Conservation (phyloP, 257 asterid species). For the Solanum bulbocastanum region DNA sequence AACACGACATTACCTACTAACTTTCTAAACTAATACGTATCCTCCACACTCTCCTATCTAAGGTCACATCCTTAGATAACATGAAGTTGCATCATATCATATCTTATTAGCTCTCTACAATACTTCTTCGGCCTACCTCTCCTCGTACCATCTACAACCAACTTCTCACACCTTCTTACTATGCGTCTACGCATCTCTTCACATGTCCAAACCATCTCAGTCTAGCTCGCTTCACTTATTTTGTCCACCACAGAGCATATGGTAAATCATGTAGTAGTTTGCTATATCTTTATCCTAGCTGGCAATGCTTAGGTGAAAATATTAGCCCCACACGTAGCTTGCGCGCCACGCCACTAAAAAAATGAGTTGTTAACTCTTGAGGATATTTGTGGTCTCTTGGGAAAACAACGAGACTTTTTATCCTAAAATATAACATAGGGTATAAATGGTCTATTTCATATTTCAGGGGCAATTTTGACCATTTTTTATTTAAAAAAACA, state of each 20-base stretch:
- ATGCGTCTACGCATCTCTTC: not conserved
- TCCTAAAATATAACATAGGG: not conserved
- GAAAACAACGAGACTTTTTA: no score
- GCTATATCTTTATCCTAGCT: not conserved
- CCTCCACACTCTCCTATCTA: not conserved
- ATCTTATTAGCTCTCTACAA: not conserved
- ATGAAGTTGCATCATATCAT: not conserved
- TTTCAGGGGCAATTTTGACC: not conserved
- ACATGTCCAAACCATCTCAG: not conserved
- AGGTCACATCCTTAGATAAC: not conserved
- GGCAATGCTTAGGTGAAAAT: not conserved
- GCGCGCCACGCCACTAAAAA: no score
- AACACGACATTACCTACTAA: not conserved
- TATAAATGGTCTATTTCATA: not conserved
- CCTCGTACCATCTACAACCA: not conserved
- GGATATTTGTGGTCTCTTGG: no score
- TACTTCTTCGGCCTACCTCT: not conserved
- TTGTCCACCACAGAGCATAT: not conserved
- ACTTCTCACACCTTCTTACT: not conserved
- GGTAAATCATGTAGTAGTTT: not conserved
- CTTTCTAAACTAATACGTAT: not conserved
- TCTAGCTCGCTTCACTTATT: not conserved
- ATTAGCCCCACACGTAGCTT: no score
- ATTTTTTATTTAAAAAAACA: no score
- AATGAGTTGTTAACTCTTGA: no score